These are phyloP conservation scores for Lasiosphaeria ovina DNA, from an alignment of 495 filamentous ascomycete genomes.

Conservation along the genomic window DNA sequence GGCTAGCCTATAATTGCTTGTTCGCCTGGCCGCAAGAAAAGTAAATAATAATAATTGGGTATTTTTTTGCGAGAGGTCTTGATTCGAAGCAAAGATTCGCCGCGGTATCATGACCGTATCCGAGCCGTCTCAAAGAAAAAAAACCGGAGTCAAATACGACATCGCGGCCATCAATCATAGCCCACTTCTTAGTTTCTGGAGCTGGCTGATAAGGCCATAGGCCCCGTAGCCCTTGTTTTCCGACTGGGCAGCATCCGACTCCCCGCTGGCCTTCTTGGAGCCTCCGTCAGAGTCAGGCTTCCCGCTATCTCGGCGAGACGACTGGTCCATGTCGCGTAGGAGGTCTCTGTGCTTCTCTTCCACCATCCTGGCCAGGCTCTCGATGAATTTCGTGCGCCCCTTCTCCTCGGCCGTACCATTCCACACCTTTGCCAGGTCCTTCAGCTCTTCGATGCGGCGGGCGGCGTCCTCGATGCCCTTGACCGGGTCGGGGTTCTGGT, in stretches of 20 bases:
- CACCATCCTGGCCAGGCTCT: slow-evolving; percentile 64
- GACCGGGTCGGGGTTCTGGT: slow-evolving; percentile 47
- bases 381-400: slow-evolving; percentile 76
- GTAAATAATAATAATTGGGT: too few species aligned
- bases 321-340: slow-evolving; percentile 48
- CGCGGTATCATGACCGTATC: background rate
- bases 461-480: slow-evolving; percentile 66
- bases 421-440: slow-evolving; percentile 75
- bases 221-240: slow-evolving; percentile 47
- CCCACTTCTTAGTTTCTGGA: slow-evolving; percentile 76
- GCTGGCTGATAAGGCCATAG: slow-evolving; percentile 75
- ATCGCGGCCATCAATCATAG: slow-evolving; percentile 50
- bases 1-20: background rate
- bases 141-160: background rate
- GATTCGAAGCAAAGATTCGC: too few species aligned
- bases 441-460: slow-evolving; percentile 67
- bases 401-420: slow-evolving; percentile 92
- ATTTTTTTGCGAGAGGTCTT: too few species aligned
- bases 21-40: background rate
- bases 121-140: background rate
- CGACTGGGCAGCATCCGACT: slow-evolving; percentile 13
- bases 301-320: slow-evolving; percentile 22
- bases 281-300: slow-evolving; percentile 19
- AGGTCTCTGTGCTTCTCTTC: slow-evolving; percentile 58
- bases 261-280: slow-evolving; percentile 9